Conservation (phyloP, 257 asterid genomes). For the Solanum sitiens region DNA sequence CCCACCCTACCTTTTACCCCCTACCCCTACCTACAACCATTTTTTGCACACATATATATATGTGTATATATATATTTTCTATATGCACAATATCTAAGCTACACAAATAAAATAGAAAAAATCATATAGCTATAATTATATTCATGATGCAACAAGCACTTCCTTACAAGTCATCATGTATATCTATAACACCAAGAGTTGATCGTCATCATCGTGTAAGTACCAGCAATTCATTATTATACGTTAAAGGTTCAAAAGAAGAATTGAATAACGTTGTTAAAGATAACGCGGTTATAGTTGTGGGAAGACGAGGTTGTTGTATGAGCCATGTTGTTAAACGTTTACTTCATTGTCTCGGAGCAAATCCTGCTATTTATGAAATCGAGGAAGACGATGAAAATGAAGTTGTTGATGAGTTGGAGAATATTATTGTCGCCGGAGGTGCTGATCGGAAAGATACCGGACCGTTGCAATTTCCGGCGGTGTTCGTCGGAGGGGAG, state of each 20-base stretch:
- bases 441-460: not conserved
- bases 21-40: not conserved
- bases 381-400: slow-evolving; percentile 48
- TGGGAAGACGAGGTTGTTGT: slow-evolving; percentile 64
- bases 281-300: slow-evolving; percentile 64
- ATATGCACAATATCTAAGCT: not conserved
- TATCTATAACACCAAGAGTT: not conserved
- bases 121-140: not conserved
- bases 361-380: slow-evolving; percentile 39
- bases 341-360: slow-evolving; percentile 59
- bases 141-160: slow-evolving; percentile 32
- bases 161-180: slow-evolving; percentile 26
- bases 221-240: not conserved
- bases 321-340: slow-evolving; percentile 79
- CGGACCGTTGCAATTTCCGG: slow-evolving; percentile 42
- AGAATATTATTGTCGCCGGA: not conserved
- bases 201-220: not conserved
- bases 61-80: not conserved
- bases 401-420: slow-evolving; percentile 12
- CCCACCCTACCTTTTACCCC: not conserved
- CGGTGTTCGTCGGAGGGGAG: slow-evolving; percentile 74
- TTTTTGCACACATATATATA: not conserved
- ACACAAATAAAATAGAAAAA: not conserved
- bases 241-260: not conserved
- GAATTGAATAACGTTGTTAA: slow-evolving; percentile 26